phyloP scores from a whole-genome alignment of 805 yeast species.

The Ogataea glucozyma region DNA sequence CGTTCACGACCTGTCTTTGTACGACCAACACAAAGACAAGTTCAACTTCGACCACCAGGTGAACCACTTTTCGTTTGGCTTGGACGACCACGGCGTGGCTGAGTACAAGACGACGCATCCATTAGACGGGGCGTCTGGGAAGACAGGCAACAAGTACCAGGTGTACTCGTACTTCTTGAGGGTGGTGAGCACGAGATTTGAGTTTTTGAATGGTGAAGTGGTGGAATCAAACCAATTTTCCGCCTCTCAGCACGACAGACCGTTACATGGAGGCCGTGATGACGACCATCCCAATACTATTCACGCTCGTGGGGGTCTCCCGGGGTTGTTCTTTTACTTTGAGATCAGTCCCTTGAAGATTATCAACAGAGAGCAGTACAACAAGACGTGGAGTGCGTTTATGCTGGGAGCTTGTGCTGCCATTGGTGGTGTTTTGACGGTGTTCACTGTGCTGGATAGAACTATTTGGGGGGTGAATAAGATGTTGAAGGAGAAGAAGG shows the following conservation, averaged over 20 bases:
- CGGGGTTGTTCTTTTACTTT: conserved; percentile 84
- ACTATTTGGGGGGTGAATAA: conserved; percentile 88
- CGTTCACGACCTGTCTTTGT: conserved; percentile 82
- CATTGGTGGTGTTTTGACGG: conserved; percentile 90
- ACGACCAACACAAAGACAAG: conserved; percentile 50
- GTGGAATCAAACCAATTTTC: conserved; percentile 88
- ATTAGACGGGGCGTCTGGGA: conserved; percentile 53
- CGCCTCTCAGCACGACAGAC: conserved; percentile 85
- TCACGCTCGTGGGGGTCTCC: conserved; percentile 83
- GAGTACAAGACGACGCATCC: conserved; percentile 58
- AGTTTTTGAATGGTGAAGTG: conserved; percentile 53
- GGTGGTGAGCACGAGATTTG: conserved; percentile 88
- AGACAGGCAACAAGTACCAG: conserved; percentile 53
- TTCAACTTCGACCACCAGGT: conserved; percentile 78
- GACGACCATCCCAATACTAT: conserved; percentile 86
- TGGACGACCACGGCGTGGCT: conserved; percentile 39
- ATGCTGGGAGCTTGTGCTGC: conserved; percentile 81
- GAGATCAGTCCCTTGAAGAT: conserved; percentile 94
- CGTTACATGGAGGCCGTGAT: conserved; percentile 83
- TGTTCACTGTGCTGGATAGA: conserved; percentile 85
- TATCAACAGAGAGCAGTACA: conserved; percentile 74
- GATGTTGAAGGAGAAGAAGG: conserved; percentile 69
- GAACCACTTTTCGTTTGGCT: conserved; percentile 83
- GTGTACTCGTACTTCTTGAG: conserved; percentile 78
- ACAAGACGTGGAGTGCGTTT: conserved; percentile 81